phyloP scores from a whole-genome alignment of 1,284 basidiomycete species.

The Papiliotrema nemorosa region DNA sequence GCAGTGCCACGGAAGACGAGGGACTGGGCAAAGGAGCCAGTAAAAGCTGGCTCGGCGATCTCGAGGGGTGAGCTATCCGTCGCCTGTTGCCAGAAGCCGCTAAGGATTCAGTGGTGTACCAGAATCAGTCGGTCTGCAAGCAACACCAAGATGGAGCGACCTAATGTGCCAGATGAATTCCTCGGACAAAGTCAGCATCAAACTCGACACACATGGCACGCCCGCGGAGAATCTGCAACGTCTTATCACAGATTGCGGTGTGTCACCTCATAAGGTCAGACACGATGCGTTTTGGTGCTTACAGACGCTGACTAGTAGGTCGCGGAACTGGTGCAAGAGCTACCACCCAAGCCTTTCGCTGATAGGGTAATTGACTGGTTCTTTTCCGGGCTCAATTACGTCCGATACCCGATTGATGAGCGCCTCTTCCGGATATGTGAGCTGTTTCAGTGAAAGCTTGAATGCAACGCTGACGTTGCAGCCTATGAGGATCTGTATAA shows the following conservation, averaged over 20 bases:
- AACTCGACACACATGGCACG: conserved; percentile 45
- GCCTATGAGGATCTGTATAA: conserved; percentile 74
- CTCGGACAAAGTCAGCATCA: conserved; percentile 44
- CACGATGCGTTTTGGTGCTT: background rate
- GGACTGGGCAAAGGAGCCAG: conserved; percentile 25
- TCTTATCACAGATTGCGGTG: conserved; percentile 83
- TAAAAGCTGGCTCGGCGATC: conserved; percentile 42
- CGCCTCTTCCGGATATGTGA: conserved; percentile 66
- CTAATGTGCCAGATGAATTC: conserved; percentile 30
- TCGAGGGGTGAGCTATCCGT: conserved; percentile 36
- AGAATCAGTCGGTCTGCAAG: conserved; percentile 16
- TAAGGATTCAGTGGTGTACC: conserved; percentile 19
- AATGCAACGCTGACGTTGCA: conserved; percentile 7
- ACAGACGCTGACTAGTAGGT: conserved; percentile 50
- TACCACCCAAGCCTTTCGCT: conserved; percentile 70
- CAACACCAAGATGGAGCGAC: background rate
- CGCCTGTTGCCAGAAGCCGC: background rate
- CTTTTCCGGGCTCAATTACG: conserved; percentile 72
- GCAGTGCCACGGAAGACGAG: conserved; percentile 30
- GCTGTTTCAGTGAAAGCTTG: conserved; percentile 3
- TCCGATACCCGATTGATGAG: conserved; percentile 89
- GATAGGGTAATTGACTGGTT: conserved; percentile 57
- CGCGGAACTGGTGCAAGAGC: conserved; percentile 78
- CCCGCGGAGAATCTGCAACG: conserved; percentile 55
- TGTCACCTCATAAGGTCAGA: conserved; percentile 67